A percentile compares a stretch with the other conserved stretches of the same genome.
Evolutionary conservation across 2,329 filamentous ascomycete genomes (phyloP).

Genomic region (Rosellinia necatrix): DNA sequence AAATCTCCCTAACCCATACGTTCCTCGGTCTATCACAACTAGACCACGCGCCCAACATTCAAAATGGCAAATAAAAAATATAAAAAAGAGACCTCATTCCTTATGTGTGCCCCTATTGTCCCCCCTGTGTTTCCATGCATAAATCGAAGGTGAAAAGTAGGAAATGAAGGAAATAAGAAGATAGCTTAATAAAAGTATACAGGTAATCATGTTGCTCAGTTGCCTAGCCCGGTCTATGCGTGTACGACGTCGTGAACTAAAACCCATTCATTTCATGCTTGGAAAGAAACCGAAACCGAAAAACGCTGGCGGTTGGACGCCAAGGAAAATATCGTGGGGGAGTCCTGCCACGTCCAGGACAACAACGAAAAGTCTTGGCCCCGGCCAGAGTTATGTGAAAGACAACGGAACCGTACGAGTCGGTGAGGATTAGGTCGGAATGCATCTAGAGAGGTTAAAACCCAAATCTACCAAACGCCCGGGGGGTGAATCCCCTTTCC

Average conservation of each 20-base stretch:
- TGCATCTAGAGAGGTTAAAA: constrained; percentile 19
- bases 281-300: not conserved
- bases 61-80: not conserved
- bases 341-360: not conserved
- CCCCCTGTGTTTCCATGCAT: constrained; percentile 9
- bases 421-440: constrained; percentile 12
- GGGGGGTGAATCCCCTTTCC: not conserved
- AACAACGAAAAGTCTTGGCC: not conserved
- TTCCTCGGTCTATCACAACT: constrained; percentile 1
- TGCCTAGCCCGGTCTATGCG: constrained; percentile 26
- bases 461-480: constrained; percentile 25
- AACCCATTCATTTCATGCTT: constrained; percentile 12
- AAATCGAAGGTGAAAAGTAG: not conserved
- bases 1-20: not conserved
- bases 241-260: constrained; percentile 19
- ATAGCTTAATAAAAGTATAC: constrained; percentile 9
- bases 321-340: constrained; percentile 19
- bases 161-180: not conserved
- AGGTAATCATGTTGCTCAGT: constrained; percentile 19
- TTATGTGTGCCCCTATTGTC: constrained; percentile 7
- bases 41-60: not conserved
- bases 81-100: not conserved
- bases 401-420: constrained; percentile 9
- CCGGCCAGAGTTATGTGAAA: constrained; percentile 2
- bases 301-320: not conserved